Percentiles rank a stretch among this genome's conserved stretches.
These are phyloP conservation scores for Novymonas esmeraldas DNA, from an alignment of 208 protist species.

Conservation along the genomic window DNA sequence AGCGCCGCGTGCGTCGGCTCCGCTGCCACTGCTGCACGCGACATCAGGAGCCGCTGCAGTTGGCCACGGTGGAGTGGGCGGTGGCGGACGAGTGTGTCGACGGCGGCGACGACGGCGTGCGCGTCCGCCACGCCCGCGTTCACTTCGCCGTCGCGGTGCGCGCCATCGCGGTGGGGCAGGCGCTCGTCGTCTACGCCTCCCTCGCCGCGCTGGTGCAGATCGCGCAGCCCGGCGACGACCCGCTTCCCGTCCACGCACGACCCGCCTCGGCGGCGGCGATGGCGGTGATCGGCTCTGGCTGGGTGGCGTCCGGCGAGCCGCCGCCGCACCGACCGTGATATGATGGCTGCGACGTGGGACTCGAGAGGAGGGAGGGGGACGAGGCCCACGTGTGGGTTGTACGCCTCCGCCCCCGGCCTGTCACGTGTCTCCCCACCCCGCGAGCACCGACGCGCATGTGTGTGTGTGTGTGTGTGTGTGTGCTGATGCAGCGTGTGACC, in stretches of 20 bases:
- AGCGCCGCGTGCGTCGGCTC: slow-evolving; percentile 10
- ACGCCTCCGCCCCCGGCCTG: too few relatives aligned
- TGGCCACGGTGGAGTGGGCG: slow-evolving; percentile 38
- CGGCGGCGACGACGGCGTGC: slow-evolving; percentile 1
- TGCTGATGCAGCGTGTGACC: too few relatives aligned
- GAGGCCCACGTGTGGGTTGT: too few relatives aligned
- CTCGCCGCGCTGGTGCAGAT: not conserved
- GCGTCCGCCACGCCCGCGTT: slow-evolving; percentile 19
- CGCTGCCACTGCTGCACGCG: slow-evolving; percentile 52
- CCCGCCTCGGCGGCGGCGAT: slow-evolving; percentile 1
- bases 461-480: too few relatives aligned
- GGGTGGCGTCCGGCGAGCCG: not conserved
- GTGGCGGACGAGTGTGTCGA: slow-evolving; percentile 12
- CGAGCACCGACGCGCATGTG: too few relatives aligned
- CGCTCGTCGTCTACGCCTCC: slow-evolving; percentile 54
- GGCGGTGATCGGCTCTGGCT: slow-evolving; percentile 20
- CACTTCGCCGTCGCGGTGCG: slow-evolving; percentile 47
- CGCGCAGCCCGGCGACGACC: not conserved
- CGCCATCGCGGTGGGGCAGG: slow-evolving; percentile 66
- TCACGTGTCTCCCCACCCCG: too few relatives aligned
- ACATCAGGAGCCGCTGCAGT: slow-evolving; percentile 58
- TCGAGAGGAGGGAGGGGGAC: too few relatives aligned
- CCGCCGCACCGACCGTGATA: not conserved
- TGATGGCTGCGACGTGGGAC: too few relatives aligned
- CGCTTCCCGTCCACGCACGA: not conserved